Percentiles rank a stretch among this genome's conserved stretches.
Conservation (phyloP, 192 early-diverging fungal genomes). For the Coemansia sp. region DNA sequence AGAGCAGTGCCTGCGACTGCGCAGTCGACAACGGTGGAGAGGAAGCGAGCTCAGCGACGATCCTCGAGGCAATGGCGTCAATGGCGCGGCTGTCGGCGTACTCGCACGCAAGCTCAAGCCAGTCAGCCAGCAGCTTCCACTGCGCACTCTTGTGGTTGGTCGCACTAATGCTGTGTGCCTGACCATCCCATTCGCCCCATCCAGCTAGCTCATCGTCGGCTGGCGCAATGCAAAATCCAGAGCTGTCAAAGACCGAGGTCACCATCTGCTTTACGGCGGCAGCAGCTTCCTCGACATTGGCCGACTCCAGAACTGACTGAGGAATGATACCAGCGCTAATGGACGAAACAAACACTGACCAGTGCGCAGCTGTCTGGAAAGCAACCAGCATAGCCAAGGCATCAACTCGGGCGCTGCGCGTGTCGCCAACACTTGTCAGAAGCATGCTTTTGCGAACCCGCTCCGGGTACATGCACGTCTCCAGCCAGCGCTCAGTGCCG, state of each 20-base stretch:
- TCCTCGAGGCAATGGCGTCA: constrained; percentile 21
- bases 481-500: constrained; percentile 40
- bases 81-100: constrained; percentile 24
- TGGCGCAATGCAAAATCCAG: not conserved
- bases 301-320: constrained; percentile 17
- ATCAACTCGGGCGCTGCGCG: constrained; percentile 8
- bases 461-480: constrained; percentile 29
- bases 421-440: not conserved
- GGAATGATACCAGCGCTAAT: constrained; percentile 29
- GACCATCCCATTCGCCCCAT: constrained; percentile 48
- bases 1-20: constrained; percentile 21
- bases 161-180: constrained; percentile 31
- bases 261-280: constrained; percentile 27
- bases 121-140: constrained; percentile 42
- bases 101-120: constrained; percentile 50
- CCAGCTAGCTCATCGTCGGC: constrained; percentile 6
- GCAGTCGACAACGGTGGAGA: not conserved
- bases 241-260: constrained; percentile 3
- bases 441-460: constrained; percentile 17
- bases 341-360: constrained; percentile 35
- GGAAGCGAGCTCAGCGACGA: constrained; percentile 24
- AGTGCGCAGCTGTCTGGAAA: constrained; percentile 47
- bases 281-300: not conserved
- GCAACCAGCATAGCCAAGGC: constrained; percentile 41
- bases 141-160: constrained; percentile 33